Evolutionary conservation across 345 rosid species (phyloP).

Genomic region (Populus alba): DNA sequence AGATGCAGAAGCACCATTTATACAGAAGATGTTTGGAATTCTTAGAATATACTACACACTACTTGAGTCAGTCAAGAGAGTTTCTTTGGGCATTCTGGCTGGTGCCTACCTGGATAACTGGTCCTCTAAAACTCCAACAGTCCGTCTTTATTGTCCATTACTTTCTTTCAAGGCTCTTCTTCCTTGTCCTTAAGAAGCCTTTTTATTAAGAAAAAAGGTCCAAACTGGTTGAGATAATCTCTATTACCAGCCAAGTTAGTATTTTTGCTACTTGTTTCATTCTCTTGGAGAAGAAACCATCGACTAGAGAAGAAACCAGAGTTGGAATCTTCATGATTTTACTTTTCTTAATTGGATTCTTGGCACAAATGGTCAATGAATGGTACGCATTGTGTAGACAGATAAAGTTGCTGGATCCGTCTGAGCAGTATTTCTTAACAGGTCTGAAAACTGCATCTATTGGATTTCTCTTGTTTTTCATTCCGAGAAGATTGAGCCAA

Average conservation of each 20-base stretch:
- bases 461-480: slow-evolving; percentile 52
- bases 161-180: slow-evolving; percentile 84
- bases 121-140: slow-evolving; percentile 48
- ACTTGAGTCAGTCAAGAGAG: slow-evolving; percentile 61
- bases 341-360: slow-evolving; percentile 66
- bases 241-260: slow-evolving; percentile 59
- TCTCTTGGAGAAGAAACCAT: slow-evolving; percentile 41
- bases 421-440: slow-evolving; percentile 40
- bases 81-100: slow-evolving; percentile 56
- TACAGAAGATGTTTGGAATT: slow-evolving; percentile 84
- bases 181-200: slow-evolving; percentile 82
- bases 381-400: slow-evolving; percentile 74
- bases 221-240: slow-evolving; percentile 83
- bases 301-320: slow-evolving; percentile 36
- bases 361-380: slow-evolving; percentile 55
- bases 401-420: slow-evolving; percentile 53
- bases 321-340: slow-evolving; percentile 64
- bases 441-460: slow-evolving; percentile 63
- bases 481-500: slow-evolving; percentile 48
- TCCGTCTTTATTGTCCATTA: slow-evolving; percentile 51
- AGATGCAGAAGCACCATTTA: slow-evolving; percentile 91
- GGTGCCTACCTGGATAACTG: slow-evolving; percentile 54
- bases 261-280: slow-evolving; percentile 49
- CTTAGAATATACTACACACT: slow-evolving; percentile 88
- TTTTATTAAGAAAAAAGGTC: slow-evolving; percentile 87